Evolutionary conservation across 805 yeast genomes (phyloP).

Genomic region (Yarrowia porcina): DNA sequence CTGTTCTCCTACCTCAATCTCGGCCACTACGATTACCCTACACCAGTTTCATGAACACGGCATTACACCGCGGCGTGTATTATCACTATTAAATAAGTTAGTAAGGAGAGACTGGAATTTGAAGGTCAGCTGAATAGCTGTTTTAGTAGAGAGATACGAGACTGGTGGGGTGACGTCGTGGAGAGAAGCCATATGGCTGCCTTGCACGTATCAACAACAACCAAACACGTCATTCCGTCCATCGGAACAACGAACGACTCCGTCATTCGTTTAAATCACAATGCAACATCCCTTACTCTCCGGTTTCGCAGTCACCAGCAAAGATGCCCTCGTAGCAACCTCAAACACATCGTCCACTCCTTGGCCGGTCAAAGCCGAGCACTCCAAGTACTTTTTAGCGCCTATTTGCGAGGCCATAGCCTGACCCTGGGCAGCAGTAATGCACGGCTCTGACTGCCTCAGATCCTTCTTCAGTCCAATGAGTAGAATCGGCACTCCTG

Average conservation of each 20-base stretch:
- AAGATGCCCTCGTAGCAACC: slow-evolving; percentile 79
- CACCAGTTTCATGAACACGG: neutral
- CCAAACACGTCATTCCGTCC: too few relatives aligned
- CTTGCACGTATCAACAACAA: too few relatives aligned
- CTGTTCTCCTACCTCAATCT: too few relatives aligned
- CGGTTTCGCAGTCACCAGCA: slow-evolving; percentile 40
- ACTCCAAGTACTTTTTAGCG: slow-evolving; percentile 78
- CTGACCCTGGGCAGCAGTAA: slow-evolving; percentile 53
- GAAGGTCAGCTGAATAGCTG: too few relatives aligned
- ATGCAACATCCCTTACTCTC: slow-evolving; percentile 13
- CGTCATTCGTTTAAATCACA: neutral
- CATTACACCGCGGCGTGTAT: neutral
- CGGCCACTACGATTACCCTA: too few relatives aligned
- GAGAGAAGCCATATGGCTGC: too few relatives aligned
- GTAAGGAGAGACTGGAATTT: slow-evolving; percentile 19
- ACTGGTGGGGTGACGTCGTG: too few relatives aligned
- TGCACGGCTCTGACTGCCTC: slow-evolving; percentile 41
- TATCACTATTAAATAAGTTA: slow-evolving; percentile 9
- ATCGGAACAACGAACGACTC: too few relatives aligned
- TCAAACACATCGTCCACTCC: slow-evolving; percentile 95
- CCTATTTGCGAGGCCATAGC: slow-evolving; percentile 73
- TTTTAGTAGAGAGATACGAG: too few relatives aligned
- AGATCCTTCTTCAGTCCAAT: slow-evolving; percentile 86
- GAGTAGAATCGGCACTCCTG: slow-evolving; percentile 69
- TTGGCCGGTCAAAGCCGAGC: slow-evolving; percentile 89